phyloP scores from a whole-genome alignment of 2,329 filamentous ascomycete genomes.

The Arthrinium puccinioides region DNA sequence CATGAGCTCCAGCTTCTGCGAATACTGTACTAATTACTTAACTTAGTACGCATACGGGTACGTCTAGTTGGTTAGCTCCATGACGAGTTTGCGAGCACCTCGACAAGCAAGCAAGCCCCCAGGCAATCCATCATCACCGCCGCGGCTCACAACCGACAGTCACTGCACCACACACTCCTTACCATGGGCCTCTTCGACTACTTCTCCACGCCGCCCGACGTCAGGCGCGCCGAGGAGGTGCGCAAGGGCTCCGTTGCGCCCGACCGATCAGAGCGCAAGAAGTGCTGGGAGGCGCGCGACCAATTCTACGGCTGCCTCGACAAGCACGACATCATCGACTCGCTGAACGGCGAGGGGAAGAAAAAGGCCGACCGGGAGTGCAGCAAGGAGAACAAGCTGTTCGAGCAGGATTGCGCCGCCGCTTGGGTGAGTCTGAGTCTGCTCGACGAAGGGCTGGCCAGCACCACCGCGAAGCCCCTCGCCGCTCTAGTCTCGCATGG shows the following conservation, averaged over 20 bases:
- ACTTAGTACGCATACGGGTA: no score
- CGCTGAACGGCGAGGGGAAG: constrained; percentile 47
- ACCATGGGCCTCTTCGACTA: constrained; percentile 43
- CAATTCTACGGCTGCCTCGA: constrained; percentile 85
- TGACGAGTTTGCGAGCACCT: no score
- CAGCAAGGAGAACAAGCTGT: constrained; percentile 51
- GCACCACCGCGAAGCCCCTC: no score
- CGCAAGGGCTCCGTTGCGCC: constrained; percentile 62
- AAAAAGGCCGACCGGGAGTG: constrained; percentile 49
- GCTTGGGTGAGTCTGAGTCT: constrained; percentile 67
- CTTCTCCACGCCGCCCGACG: constrained; percentile 28
- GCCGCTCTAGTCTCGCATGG: no score
- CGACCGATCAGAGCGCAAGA: constrained; percentile 71
- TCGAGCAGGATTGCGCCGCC: constrained; percentile 78
- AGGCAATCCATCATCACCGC: no score
- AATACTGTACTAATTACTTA: no score
- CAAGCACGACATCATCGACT: constrained; percentile 73
- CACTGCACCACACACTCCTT: not conserved
- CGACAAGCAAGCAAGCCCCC: no score
- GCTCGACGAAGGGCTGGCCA: no score
- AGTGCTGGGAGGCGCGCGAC: constrained; percentile 89
- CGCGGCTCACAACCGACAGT: no score
- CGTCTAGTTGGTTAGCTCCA: no score
- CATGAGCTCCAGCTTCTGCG: no score
- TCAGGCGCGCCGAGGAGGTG: constrained; percentile 45